Conservation (phyloP, 148 eudicot genomes). For the Euryodendron excelsum region DNA sequence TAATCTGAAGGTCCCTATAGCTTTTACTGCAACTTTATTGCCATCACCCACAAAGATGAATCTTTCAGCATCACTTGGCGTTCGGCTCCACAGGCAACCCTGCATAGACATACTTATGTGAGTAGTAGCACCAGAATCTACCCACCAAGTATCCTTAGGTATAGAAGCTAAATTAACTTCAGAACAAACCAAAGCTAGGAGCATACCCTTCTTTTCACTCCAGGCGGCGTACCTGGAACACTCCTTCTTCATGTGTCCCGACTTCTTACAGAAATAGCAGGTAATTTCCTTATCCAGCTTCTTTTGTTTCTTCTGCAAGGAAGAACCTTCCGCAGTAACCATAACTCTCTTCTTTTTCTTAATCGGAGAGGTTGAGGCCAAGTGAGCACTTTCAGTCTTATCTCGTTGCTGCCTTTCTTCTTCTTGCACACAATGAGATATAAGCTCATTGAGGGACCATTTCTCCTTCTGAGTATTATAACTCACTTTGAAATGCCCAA, state of each 20-base stretch:
- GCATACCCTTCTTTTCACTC: neutral
- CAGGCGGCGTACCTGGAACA: neutral
- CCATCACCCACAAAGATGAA: conserved; percentile 7
- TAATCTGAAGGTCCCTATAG: neutral
- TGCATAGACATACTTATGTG: no score
- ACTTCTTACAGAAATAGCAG: neutral
- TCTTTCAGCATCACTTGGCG: conserved; percentile 12
- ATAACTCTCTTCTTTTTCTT: neutral
- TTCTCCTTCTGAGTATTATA: neutral
- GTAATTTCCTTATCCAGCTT: neutral
- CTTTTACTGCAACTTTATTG: neutral
- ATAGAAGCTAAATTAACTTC: no score
- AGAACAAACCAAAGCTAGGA: no score
- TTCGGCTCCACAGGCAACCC: conserved; percentile 14
- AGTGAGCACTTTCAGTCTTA: neutral
- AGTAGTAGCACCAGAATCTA: no score
- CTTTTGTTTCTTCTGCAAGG: neutral
- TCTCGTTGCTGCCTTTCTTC: neutral
- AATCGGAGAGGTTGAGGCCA: neutral
- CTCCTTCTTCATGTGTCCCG: neutral
- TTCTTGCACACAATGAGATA: neutral
- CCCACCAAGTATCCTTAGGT: no score
- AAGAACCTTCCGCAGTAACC: neutral
- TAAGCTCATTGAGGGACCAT: neutral
- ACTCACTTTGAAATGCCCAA: neutral